Evolutionary conservation across 2,329 filamentous ascomycete genomes (phyloP).

Genomic region (Botrytis elliptica): DNA sequence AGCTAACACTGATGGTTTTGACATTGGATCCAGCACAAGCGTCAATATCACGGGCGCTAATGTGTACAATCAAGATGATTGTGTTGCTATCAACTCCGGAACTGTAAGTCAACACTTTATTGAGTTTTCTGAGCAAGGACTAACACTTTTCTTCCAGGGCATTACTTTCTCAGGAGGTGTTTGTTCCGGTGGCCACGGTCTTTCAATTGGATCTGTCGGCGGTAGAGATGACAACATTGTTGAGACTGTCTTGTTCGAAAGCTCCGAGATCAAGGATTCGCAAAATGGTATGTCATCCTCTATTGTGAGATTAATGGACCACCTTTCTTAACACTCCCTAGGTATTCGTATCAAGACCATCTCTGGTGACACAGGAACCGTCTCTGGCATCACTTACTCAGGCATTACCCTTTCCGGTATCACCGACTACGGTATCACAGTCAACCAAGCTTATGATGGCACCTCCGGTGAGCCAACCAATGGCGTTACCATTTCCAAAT

Average conservation of each 20-base stretch:
- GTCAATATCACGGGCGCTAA: constrained; percentile 50
- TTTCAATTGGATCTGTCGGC: constrained; percentile 60
- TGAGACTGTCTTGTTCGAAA: constrained; percentile 50
- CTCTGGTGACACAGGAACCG: constrained; percentile 50
- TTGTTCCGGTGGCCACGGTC: constrained; percentile 42
- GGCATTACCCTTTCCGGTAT: constrained; percentile 51
- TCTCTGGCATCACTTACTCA: constrained; percentile 52
- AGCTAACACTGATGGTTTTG: constrained; percentile 55
- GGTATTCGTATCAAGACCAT: constrained; percentile 57
- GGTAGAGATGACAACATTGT: constrained; percentile 54
- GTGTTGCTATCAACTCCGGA: constrained; percentile 56
- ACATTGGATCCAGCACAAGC: constrained; percentile 46
- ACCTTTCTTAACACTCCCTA: constrained; percentile 37
- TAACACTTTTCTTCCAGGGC: constrained; percentile 42
- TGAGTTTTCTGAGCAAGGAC: constrained; percentile 32
- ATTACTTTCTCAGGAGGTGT: constrained; percentile 30
- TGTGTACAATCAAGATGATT: constrained; percentile 59
- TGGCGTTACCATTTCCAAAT: constrained; percentile 51
- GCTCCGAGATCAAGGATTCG: constrained; percentile 48
- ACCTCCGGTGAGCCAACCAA: constrained; percentile 46
- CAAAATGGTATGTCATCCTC: constrained; percentile 52
- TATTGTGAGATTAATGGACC: constrained; percentile 40
- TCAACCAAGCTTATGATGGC: constrained; percentile 57
- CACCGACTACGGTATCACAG: constrained; percentile 49
- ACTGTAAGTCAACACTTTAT: constrained; percentile 41